phyloP scores from a whole-genome alignment of 2,329 filamentous ascomycete genomes.

The Sordariomycetes sp. region DNA sequence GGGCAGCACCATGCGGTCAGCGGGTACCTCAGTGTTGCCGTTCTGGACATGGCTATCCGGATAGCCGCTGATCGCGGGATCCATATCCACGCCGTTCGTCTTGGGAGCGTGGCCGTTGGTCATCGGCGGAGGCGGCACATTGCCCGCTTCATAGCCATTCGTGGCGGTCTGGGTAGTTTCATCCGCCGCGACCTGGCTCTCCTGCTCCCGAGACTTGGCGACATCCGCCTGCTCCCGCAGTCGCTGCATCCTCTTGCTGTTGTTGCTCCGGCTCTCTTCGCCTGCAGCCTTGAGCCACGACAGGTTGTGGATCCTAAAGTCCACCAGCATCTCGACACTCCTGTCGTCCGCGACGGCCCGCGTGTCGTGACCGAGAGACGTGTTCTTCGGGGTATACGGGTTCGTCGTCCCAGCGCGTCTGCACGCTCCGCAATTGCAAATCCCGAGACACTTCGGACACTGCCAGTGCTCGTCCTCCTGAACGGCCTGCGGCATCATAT shows the following conservation, averaged over 20 bases:
- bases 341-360: conserved; percentile 79
- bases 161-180: conserved; percentile 8
- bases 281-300: conserved; percentile 58
- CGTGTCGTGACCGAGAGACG: conserved; percentile 82
- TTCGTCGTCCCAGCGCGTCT: conserved; percentile 50
- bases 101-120: not conserved
- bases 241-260: conserved; percentile 42
- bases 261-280: conserved; percentile 42
- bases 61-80: not conserved
- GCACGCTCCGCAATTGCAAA: conserved; percentile 80
- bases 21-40: not conserved
- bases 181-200: conserved; percentile 13
- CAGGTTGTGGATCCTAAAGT: conserved; percentile 82
- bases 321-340: conserved; percentile 80
- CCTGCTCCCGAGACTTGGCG: conserved; percentile 36
- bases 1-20: not conserved
- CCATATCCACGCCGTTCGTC: not conserved
- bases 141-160: not conserved
- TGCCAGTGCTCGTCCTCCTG: conserved; percentile 76
- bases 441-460: conserved; percentile 74
- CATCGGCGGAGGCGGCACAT: not conserved
- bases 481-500: conserved; percentile 71
- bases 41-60: not conserved
- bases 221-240: conserved; percentile 42
- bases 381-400: conserved; percentile 78